These are phyloP conservation scores for Annulohypoxylon maeteangense DNA, from an alignment of 495 filamentous ascomycete genomes.

Conservation along the genomic window DNA sequence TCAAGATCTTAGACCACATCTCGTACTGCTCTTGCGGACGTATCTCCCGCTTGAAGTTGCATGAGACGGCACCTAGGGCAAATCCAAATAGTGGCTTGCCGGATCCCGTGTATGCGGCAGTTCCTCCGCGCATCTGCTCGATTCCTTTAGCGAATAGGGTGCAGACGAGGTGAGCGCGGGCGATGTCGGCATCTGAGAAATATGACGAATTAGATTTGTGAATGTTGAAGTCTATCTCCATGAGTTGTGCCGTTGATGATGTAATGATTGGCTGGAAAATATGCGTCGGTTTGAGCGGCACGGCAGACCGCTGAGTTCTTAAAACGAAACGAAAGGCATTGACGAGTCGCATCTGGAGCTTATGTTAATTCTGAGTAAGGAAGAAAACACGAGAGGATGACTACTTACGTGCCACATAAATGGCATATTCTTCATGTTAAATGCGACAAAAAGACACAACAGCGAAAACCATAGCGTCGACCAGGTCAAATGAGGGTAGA, in stretches of 20 bases:
- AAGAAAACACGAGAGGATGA: neutral
- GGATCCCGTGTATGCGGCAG: conserved; percentile 55
- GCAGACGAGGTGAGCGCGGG: conserved; percentile 70
- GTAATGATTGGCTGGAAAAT: conserved; percentile 51
- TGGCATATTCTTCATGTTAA: conserved; percentile 42
- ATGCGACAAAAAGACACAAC: conserved; percentile 34
- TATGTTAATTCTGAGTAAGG: neutral
- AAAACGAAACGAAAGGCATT: conserved; percentile 49
- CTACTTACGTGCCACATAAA: conserved; percentile 44
- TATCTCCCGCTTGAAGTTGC: conserved; percentile 74
- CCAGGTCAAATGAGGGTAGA: conserved; percentile 41
- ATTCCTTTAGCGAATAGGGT: conserved; percentile 69
- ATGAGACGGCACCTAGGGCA: conserved; percentile 70
- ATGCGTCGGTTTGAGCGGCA: conserved; percentile 38
- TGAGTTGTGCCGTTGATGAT: conserved; percentile 46
- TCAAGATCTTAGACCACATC: conserved; percentile 71
- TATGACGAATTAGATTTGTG: conserved; percentile 77
- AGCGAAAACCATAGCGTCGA: conserved; percentile 42
- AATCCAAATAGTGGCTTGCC: conserved; percentile 56
- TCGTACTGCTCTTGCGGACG: conserved; percentile 73
- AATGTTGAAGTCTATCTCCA: conserved; percentile 53
- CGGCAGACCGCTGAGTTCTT: conserved; percentile 42
- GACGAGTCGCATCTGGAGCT: conserved; percentile 36
- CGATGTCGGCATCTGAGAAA: conserved; percentile 77
- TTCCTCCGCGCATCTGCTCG: conserved; percentile 54